phyloP scores from a whole-genome alignment of 768 basidiomycete genomes.

The Boletus huronensis region DNA sequence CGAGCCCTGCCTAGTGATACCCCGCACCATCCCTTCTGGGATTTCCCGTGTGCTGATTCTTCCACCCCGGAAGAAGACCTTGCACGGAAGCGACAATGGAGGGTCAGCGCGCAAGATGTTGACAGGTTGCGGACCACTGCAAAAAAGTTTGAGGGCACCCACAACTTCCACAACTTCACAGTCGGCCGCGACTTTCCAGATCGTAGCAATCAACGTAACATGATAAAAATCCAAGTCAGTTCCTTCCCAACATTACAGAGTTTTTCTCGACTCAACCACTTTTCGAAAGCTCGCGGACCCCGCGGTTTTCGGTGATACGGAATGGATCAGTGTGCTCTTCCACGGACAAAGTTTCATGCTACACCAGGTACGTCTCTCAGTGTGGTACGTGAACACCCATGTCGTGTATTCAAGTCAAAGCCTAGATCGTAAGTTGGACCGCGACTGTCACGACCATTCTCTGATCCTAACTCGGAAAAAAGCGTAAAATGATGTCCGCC shows the following conservation, averaged over 20 bases:
- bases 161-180: constrained; percentile 98
- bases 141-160: constrained; percentile 75
- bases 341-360: constrained; percentile 99
- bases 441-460: background rate
- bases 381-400: background rate
- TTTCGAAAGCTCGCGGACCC: constrained; percentile 71
- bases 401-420: constrained; percentile 22
- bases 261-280: background rate
- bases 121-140: constrained; percentile 53
- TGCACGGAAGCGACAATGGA: constrained; percentile 67
- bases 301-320: constrained; percentile 84
- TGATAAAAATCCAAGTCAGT: constrained; percentile 79
- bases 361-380: constrained; percentile 72
- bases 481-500: constrained; percentile 97
- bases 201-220: constrained; percentile 76
- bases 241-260: background rate
- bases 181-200: constrained; percentile 83
- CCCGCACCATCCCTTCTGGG: constrained; percentile 64
- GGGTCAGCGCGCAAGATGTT: constrained; percentile 52
- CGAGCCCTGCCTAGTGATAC: constrained; percentile 17
- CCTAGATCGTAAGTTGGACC: constrained; percentile 29
- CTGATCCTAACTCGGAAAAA: constrained; percentile 12
- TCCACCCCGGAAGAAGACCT: constrained; percentile 56
- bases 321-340: constrained; percentile 91
- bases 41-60: constrained; percentile 31